phyloP scores from a whole-genome alignment of 306 rosid genomes.

The Castanea sativa region DNA sequence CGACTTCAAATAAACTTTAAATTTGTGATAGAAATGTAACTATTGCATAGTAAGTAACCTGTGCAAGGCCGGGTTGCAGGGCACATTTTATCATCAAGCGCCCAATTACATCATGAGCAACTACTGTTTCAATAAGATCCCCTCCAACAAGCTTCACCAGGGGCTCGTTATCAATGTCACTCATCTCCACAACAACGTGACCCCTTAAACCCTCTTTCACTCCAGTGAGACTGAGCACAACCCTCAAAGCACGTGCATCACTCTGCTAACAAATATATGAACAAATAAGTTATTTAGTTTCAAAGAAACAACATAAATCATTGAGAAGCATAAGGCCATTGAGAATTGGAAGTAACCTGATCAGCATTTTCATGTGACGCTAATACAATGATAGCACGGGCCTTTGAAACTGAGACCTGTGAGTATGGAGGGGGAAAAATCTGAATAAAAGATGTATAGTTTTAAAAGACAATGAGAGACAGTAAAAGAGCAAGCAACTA shows the following conservation, averaged over 20 bases:
- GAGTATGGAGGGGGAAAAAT: background rate
- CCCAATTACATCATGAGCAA: constrained; percentile 98
- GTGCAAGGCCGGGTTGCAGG: constrained; percentile 98
- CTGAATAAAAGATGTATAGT: constrained; percentile 5
- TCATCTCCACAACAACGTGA: constrained; percentile 97
- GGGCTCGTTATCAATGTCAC: constrained; percentile 97
- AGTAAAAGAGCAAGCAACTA: constrained; percentile 9
- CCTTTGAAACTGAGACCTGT: constrained; percentile 97
- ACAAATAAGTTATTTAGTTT: constrained; percentile 7
- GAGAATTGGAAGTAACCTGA: constrained; percentile 57
- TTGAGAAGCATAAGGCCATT: constrained; percentile 19
- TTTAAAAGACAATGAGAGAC: background rate
- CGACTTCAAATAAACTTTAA: background rate
- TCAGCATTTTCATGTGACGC: constrained; percentile 96
- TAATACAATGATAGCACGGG: constrained; percentile 95
- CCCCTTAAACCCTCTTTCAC: constrained; percentile 88
- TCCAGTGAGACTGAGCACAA: constrained; percentile 95
- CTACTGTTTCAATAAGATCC: constrained; percentile 93
- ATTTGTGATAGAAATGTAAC: background rate
- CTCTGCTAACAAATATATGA: constrained; percentile 55
- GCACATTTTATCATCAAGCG: constrained; percentile 99
- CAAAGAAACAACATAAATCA: constrained; percentile 4
- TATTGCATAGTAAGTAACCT: constrained; percentile 44
- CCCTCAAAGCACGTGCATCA: constrained; percentile 96
- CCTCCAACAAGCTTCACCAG: constrained; percentile 97